Evolutionary conservation across 768 basidiomycete genomes (phyloP).

Genomic region (Lentinula sp.): DNA sequence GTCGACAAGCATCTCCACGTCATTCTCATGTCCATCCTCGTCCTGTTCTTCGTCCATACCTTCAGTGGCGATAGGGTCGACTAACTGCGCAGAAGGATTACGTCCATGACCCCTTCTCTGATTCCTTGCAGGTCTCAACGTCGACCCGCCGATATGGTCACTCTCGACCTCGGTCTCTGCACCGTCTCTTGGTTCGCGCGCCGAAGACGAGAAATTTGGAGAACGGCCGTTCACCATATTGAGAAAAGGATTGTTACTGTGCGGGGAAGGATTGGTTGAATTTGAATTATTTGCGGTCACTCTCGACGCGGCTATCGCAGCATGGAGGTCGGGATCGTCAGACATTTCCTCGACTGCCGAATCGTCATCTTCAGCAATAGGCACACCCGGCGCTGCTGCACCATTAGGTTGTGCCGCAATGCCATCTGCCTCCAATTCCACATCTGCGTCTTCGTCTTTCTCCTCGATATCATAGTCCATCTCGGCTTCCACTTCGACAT

Average conservation of each 20-base stretch:
- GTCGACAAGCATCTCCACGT: slow-evolving; percentile 6
- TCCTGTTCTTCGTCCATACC: slow-evolving; percentile 31
- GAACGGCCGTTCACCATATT: background rate
- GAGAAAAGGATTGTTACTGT: background rate
- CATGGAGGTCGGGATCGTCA: background rate
- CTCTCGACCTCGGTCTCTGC: slow-evolving; percentile 35
- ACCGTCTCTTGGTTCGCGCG: slow-evolving; percentile 14
- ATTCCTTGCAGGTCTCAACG: background rate
- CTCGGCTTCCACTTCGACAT: slow-evolving; percentile 64
- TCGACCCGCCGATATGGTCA: slow-evolving; percentile 12
- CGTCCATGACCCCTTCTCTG: background rate
- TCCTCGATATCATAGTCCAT: slow-evolving; percentile 6
- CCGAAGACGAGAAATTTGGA: background rate
- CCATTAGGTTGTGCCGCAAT: too few relatives aligned
- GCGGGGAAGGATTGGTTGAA: background rate
- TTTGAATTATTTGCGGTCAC: background rate
- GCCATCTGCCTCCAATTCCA: background rate
- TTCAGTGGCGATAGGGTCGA: slow-evolving; percentile 16
- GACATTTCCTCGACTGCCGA: background rate
- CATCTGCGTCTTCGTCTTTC: background rate
- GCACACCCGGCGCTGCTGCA: background rate
- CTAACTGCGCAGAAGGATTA: slow-evolving; percentile 6
- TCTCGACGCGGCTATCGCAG: background rate
- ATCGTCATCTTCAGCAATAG: background rate
- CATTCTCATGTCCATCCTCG: slow-evolving; percentile 8